These are phyloP conservation scores for Ceratocystis huliohia DNA, from an alignment of 2,329 filamentous ascomycete species.

Conservation along the genomic window DNA sequence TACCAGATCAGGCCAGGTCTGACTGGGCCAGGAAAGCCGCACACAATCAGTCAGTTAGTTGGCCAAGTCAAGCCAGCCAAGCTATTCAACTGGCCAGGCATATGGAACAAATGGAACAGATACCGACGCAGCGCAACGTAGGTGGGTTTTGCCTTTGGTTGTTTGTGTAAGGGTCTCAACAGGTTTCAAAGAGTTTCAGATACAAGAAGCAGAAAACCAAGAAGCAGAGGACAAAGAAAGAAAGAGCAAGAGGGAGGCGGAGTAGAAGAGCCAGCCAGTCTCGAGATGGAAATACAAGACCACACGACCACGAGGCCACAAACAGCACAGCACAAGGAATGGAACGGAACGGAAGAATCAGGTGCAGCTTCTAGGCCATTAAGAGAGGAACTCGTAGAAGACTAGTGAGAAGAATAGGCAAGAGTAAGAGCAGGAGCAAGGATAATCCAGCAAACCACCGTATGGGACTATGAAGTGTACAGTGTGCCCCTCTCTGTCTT, in stretches of 20 bases:
- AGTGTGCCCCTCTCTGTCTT: background rate
- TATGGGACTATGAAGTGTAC: background rate
- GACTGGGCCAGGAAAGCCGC: background rate
- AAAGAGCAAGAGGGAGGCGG: background rate
- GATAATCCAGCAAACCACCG: background rate
- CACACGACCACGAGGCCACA: background rate
- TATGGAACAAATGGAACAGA: no score
- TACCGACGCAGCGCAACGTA: constrained; percentile 1
- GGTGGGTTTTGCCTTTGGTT: background rate
- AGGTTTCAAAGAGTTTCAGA: constrained; percentile 1
- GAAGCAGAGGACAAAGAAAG: background rate
- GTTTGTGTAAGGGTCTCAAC: constrained; percentile 9
- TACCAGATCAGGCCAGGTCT: background rate
- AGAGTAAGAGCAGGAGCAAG: background rate
- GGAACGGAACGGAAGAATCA: no score
- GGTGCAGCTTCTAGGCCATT: no score
- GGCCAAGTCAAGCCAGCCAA: background rate
- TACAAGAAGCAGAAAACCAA: background rate
- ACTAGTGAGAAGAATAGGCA: background rate
- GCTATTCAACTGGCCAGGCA: no score
- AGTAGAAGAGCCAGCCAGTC: background rate
- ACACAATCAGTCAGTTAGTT: background rate
- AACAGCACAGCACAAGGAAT: background rate
- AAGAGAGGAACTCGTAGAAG: background rate
- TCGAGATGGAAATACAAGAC: background rate